Conservation (phyloP, 2,329 filamentous ascomycete species). For the Calonectria hawksworthii region DNA sequence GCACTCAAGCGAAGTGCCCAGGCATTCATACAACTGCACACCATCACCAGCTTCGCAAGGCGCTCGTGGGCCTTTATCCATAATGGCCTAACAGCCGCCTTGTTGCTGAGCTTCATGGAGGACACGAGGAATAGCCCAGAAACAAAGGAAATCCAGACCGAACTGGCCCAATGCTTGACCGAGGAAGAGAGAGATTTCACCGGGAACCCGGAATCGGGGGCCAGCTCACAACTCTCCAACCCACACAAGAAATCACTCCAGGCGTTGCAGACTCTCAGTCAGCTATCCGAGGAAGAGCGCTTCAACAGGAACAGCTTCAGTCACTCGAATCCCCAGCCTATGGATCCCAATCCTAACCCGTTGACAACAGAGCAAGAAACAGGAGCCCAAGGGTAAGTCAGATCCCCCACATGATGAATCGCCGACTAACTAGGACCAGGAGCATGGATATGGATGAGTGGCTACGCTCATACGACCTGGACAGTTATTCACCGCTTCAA, state of each 20-base stretch:
- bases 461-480: constrained; percentile 33
- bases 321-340: neutral
- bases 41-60: constrained; percentile 29
- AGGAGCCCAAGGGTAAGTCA: constrained; percentile 4
- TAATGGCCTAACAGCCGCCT: constrained; percentile 34
- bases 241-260: constrained; percentile 35
- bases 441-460: constrained; percentile 30
- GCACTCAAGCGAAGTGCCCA: constrained; percentile 23
- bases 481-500: constrained; percentile 29
- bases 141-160: constrained; percentile 30
- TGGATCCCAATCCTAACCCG: neutral
- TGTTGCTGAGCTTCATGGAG: constrained; percentile 33
- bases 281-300: constrained; percentile 1
- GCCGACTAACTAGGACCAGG: neutral
- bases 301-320: neutral
- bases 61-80: constrained; percentile 39
- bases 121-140: constrained; percentile 21
- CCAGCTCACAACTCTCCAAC: constrained; percentile 20
- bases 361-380: neutral
- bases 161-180: constrained; percentile 26
- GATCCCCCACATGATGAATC: too few species aligned
- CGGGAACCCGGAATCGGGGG: neutral
- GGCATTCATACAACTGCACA: constrained; percentile 32
- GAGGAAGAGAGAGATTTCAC: constrained; percentile 17
- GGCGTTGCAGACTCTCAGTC: constrained; percentile 18